Evolutionary conservation across 2,329 filamentous ascomycete genomes (phyloP).

Genomic region (Rhynchosporium graminicola): DNA sequence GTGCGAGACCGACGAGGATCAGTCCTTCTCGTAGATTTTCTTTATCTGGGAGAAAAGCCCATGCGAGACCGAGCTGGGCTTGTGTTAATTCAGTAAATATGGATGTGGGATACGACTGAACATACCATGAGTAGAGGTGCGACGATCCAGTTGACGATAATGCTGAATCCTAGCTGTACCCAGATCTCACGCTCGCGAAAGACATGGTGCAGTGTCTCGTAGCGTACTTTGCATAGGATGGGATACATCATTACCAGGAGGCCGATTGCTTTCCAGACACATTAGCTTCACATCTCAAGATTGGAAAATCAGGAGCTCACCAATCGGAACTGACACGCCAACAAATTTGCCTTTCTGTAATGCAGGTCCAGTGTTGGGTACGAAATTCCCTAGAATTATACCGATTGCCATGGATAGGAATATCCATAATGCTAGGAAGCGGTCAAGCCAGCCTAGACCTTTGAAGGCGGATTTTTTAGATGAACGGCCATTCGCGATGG

Average conservation of each 20-base stretch:
- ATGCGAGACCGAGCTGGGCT: slow-evolving; percentile 58
- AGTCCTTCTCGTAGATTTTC: slow-evolving; percentile 62
- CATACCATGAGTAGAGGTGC: slow-evolving; percentile 74
- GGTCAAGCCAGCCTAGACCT: slow-evolving; percentile 49
- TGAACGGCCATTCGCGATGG: neutral
- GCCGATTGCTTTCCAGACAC: slow-evolving; percentile 61
- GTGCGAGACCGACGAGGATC: slow-evolving; percentile 79
- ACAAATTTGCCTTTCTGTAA: slow-evolving; percentile 63
- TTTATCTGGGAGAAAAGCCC: slow-evolving; percentile 66
- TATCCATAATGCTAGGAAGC: slow-evolving; percentile 59
- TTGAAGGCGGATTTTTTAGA: slow-evolving; percentile 34
- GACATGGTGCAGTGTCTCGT: slow-evolving; percentile 70
- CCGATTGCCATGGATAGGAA: slow-evolving; percentile 66
- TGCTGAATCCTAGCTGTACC: slow-evolving; percentile 76
- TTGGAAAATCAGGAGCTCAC: slow-evolving; percentile 41
- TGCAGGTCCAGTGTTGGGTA: slow-evolving; percentile 53
- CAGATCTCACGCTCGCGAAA: slow-evolving; percentile 65
- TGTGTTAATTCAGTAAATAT: neutral
- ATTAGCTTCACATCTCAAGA: neutral
- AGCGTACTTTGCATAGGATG: slow-evolving; percentile 83
- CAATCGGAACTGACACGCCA: slow-evolving; percentile 63
- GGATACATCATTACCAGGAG: slow-evolving; percentile 94
- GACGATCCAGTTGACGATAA: slow-evolving; percentile 80
- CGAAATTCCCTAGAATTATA: slow-evolving; percentile 64
- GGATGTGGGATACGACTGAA: neutral